A percentile compares a stretch with the other conserved stretches of the same genome.
Evolutionary conservation across 225 moss, liverwort and hornwort genomes (phyloP).

Genomic region (Marchantia paleacea): DNA sequence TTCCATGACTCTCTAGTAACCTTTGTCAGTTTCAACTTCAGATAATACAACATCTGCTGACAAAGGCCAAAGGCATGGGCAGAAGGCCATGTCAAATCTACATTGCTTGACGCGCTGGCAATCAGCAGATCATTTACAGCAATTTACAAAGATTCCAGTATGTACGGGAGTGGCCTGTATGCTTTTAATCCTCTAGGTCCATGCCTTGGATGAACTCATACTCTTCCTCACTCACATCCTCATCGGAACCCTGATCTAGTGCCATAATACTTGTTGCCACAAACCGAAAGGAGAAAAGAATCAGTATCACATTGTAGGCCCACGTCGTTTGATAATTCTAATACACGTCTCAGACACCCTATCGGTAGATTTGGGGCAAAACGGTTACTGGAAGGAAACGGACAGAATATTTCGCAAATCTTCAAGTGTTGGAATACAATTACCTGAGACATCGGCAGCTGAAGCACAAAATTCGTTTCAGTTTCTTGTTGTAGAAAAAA

Average conservation of each 20-base stretch:
- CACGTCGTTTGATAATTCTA: too few species aligned
- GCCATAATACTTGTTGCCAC: slow-evolving; percentile 56
- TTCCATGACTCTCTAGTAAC: too few species aligned
- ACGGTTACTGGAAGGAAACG: too few species aligned
- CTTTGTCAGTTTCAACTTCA: too few species aligned
- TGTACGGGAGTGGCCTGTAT: slow-evolving; percentile 1
- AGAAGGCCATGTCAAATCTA: background rate
- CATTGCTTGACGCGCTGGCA: background rate
- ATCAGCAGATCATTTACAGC: slow-evolving; percentile 4
- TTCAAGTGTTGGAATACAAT: background rate
- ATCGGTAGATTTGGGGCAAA: too few species aligned
- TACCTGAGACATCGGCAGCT: slow-evolving; percentile 92
- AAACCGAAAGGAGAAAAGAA: background rate
- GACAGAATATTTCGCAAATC: too few species aligned
- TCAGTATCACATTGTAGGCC: background rate
- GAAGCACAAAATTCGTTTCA: slow-evolving; percentile 93
- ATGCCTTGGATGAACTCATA: slow-evolving; percentile 72
- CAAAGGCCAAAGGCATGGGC: background rate
- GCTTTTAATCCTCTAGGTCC: slow-evolving; percentile 69
- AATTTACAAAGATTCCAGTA: slow-evolving; percentile 7
- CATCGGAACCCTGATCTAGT: slow-evolving; percentile 54
- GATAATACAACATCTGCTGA: too few species aligned
- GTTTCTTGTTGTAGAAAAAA: slow-evolving; percentile 98
- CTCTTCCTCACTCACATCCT: slow-evolving; percentile 64
- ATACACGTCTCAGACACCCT: too few species aligned